Evolutionary conservation across 2,329 filamentous ascomycete species (phyloP).

Genomic region (Curvularia sp.): DNA sequence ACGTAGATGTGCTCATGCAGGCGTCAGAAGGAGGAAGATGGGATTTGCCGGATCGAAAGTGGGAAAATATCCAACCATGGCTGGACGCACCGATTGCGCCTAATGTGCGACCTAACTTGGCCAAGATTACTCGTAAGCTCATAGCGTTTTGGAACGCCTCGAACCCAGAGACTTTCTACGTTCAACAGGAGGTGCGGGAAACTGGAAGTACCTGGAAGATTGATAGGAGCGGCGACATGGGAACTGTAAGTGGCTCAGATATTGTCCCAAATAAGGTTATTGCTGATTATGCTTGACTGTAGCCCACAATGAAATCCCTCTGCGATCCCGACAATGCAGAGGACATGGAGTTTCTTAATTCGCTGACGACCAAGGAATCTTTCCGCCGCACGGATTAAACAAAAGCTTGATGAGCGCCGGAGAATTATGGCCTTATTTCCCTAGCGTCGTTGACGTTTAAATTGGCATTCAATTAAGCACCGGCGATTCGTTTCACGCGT

Average conservation of each 20-base stretch:
- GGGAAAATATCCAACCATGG: conserved; percentile 38
- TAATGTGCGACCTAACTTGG: conserved; percentile 14
- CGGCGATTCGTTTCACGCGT: conserved; percentile 27
- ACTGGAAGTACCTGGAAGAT: conserved; percentile 22
- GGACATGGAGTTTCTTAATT: conserved; percentile 18
- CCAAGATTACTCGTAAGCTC: conserved; percentile 30
- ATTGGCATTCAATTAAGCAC: conserved; percentile 32
- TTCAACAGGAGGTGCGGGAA: conserved; percentile 32
- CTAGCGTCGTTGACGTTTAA: conserved; percentile 18
- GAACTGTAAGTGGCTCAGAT: conserved; percentile 19
- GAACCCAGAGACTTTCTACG: conserved; percentile 25
- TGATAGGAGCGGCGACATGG: conserved; percentile 26
- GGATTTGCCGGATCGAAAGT: conserved; percentile 38
- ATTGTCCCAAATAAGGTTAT: not conserved
- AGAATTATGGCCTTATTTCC: conserved; percentile 14
- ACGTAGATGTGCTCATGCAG: conserved; percentile 32
- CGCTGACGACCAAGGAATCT: conserved; percentile 17
- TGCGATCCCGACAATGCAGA: conserved; percentile 9
- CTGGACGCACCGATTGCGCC: conserved; percentile 29
- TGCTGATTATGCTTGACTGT: not conserved
- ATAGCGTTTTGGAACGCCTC: conserved; percentile 18
- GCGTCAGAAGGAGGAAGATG: conserved; percentile 30
- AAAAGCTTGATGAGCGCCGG: conserved; percentile 12
- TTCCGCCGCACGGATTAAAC: conserved; percentile 23
- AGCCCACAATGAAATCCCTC: conserved; percentile 14